Percentiles rank a stretch among this genome's conserved stretches.
phyloP scores from a whole-genome alignment of 139 green algal genomes.

The Haematococcus lacustris region DNA sequence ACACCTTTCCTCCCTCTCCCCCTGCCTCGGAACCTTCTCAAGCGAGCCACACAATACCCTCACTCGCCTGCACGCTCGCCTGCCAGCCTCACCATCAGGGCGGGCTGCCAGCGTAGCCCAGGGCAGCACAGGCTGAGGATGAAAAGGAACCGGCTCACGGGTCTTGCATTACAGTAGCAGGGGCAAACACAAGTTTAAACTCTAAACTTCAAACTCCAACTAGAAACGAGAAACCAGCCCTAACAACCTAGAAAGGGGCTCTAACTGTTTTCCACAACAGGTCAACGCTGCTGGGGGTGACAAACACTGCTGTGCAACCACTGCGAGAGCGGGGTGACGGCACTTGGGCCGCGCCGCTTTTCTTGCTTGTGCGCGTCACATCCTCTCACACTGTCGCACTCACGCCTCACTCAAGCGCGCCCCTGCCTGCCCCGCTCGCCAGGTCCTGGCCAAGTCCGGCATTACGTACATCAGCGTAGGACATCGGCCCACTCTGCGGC shows the following conservation, averaged over 20 bases:
- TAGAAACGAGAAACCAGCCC: too few species aligned
- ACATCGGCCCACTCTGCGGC: slow-evolving; percentile 73
- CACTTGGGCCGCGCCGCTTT: too few species aligned
- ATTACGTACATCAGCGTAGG: slow-evolving; percentile 86
- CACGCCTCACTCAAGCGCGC: too few species aligned
- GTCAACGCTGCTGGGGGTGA: not conserved
- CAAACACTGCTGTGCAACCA: not conserved
- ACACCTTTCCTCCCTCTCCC: too few species aligned
- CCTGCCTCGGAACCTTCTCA: too few species aligned
- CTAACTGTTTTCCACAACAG: not conserved
- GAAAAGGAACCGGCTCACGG: too few species aligned
- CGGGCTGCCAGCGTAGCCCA: not conserved
- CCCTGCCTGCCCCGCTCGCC: slow-evolving; percentile 2
- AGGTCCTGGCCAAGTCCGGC: slow-evolving; percentile 35
- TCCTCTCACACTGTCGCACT: not conserved
- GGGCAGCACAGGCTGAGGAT: too few species aligned
- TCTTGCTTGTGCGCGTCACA: not conserved
- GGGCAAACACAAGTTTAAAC: too few species aligned
- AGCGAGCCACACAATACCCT: too few species aligned
- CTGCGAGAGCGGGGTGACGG: too few species aligned
- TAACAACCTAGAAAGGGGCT: not conserved
- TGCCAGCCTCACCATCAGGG: not conserved
- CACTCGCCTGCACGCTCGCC: not conserved
- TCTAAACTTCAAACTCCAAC: too few species aligned
- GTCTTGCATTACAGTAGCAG: too few species aligned